Percentiles rank a stretch among this genome's conserved stretches.
Evolutionary conservation across 306 rosid genomes (phyloP).

Genomic region (Rubus parviflorus): DNA sequence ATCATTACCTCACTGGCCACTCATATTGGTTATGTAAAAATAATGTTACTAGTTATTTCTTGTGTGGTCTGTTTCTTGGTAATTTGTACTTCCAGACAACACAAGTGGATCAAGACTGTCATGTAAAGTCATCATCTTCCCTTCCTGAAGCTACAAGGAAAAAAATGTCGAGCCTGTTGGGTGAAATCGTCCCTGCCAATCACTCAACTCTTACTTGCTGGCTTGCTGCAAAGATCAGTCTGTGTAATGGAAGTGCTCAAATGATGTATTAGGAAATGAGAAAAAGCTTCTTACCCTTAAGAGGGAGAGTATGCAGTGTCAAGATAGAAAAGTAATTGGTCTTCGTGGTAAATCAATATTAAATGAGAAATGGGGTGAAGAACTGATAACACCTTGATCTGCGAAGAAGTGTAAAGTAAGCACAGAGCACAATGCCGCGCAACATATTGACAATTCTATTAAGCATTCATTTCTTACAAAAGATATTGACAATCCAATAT

Average conservation of each 20-base stretch:
- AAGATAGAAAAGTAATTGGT: slow-evolving; percentile 36
- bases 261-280: slow-evolving; percentile 26
- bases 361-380: slow-evolving; percentile 43
- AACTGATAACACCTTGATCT: slow-evolving; percentile 42
- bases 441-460: slow-evolving; percentile 34
- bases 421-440: slow-evolving; percentile 44
- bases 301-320: slow-evolving; percentile 40
- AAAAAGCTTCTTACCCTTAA: slow-evolving; percentile 33
- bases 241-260: slow-evolving; percentile 39
- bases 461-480: slow-evolving; percentile 43
- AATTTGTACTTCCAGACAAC: slow-evolving; percentile 48
- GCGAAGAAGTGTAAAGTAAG: slow-evolving; percentile 66
- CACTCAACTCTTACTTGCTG: slow-evolving; percentile 67
- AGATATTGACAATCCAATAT: slow-evolving; percentile 16
- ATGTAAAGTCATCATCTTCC: slow-evolving; percentile 39
- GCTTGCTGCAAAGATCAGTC: slow-evolving; percentile 41
- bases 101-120: slow-evolving; percentile 34
- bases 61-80: slow-evolving; percentile 30
- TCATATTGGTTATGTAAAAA: slow-evolving; percentile 3
- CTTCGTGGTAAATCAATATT: slow-evolving; percentile 39
- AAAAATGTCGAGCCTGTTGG: slow-evolving; percentile 33
- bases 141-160: slow-evolving; percentile 35
- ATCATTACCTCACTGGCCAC: slow-evolving; percentile 14
- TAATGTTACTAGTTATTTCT: slow-evolving; percentile 15
- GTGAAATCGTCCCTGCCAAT: slow-evolving; percentile 76